Evolutionary conservation across 306 rosid species (phyloP), one percentile per base, ranked within the genome.

Genomic region (Hylodesmum podocarpum): DNA sequence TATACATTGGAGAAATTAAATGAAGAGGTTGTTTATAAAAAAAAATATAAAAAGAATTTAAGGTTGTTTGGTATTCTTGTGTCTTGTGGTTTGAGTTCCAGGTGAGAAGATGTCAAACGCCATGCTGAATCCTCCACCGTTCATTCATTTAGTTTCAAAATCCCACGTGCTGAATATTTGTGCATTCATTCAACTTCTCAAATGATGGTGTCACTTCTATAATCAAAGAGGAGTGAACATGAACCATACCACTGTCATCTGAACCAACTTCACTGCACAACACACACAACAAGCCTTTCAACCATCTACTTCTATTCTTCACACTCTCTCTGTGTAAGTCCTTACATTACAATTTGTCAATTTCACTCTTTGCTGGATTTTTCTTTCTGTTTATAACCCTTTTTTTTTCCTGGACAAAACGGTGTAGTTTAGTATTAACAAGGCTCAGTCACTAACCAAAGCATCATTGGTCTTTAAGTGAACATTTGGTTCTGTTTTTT

Each of bases 241-340:
- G 25, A 31, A 61, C 67, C 44, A 8, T 33, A 34, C 46, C 46
- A n/a, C 8, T 4, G 54, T 61, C 21, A 41, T 73, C 57, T 73
- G 29, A 58, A 74, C 34, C 8, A 41, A 31, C 28, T 19, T 33
- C 76, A 12, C 36, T 34, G 28, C 1, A 16, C n/a, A 51, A 1
- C 10, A 24, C 29, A 16, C n/a, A 51, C 0, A 6, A 24, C 29
- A 43, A 15, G 44, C 28, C 6, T 15, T 33, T 22, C 6, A 41
- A 58, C 37, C 18, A 27, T 28, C 64, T 27, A 6, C 66, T 57
- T 4, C 66, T 6, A 6, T 54, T 49, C 57, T 34, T 33, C 73
- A 14, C 10, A 19, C 21, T 63, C 70, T 63, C 70, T 33, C 53
- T 57, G 37, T 28, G 84, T 77, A 78, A 83, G 74, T 68, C 24